phyloP scores from a whole-genome alignment of 208 protist species.

The Acanthamoeba sp. region DNA sequence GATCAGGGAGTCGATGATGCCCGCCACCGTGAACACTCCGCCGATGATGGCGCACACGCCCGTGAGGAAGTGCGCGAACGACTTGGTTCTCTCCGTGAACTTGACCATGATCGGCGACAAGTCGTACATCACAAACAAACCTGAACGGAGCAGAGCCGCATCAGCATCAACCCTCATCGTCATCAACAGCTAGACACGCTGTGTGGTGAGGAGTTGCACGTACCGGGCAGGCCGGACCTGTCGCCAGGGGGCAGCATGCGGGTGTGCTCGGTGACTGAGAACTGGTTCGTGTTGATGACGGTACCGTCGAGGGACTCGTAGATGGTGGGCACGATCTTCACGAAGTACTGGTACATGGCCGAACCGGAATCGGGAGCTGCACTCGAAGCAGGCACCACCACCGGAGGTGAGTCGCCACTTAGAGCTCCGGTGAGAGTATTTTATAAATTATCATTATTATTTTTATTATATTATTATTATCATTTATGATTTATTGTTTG shows the following conservation, averaged over 20 bases:
- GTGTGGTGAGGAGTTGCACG: not conserved
- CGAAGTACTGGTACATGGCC: conserved; percentile 90
- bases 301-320: conserved; percentile 82
- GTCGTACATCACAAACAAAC: conserved; percentile 94
- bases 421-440: too few species aligned
- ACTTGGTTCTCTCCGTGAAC: conserved; percentile 88
- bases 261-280: conserved; percentile 88
- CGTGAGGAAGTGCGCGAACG: conserved; percentile 94
- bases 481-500: too few species aligned
- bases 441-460: too few species aligned
- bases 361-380: not conserved
- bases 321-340: conserved; percentile 91
- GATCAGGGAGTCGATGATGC: conserved; percentile 87
- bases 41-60: conserved; percentile 95
- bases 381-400: too few species aligned
- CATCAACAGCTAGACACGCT: conserved; percentile 40
- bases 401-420: too few species aligned
- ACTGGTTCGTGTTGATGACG: conserved; percentile 89
- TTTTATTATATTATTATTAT: too few species aligned
- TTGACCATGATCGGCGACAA: conserved; percentile 93
- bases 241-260: conserved; percentile 70
- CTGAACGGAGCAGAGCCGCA: conserved; percentile 51
- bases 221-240: conserved; percentile 85
- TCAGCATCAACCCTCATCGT: not conserved
- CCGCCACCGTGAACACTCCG: conserved; percentile 94